Evolutionary conservation across 495 filamentous ascomycete genomes (phyloP).

Genomic region (Pseudotulostoma volvatum): DNA sequence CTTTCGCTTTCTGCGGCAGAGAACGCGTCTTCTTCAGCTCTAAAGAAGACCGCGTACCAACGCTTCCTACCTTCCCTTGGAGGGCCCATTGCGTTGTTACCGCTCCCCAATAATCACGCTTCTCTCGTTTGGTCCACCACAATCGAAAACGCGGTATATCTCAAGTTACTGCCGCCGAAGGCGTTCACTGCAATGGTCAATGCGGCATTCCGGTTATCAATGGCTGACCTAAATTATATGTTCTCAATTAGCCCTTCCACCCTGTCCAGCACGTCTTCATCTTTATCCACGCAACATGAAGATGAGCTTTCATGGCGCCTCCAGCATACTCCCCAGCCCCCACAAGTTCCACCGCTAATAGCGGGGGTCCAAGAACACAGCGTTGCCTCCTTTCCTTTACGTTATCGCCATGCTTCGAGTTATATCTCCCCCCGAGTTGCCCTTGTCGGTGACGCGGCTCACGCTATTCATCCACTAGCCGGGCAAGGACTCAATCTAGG

Average conservation of each 20-base stretch:
- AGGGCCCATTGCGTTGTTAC: slow-evolving; percentile 80
- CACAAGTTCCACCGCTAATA: slow-evolving; percentile 39
- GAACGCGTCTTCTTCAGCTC: slow-evolving; percentile 14
- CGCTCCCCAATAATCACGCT: slow-evolving; percentile 64
- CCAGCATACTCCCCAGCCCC: slow-evolving; percentile 41
- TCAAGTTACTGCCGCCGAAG: slow-evolving; percentile 53
- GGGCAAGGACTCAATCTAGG: slow-evolving; percentile 94
- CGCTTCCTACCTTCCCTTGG: slow-evolving; percentile 69
- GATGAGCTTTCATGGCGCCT: slow-evolving; percentile 71
- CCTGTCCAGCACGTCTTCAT: slow-evolving; percentile 3
- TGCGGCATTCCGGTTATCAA: slow-evolving; percentile 71
- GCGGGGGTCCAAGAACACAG: slow-evolving; percentile 58
- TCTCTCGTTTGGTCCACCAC: slow-evolving; percentile 91
- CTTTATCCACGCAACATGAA: slow-evolving; percentile 28
- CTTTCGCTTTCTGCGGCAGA: slow-evolving; percentile 45
- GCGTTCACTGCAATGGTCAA: slow-evolving; percentile 85
- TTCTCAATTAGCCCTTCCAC: slow-evolving; percentile 36
- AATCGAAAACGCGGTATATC: slow-evolving; percentile 53
- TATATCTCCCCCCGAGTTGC: slow-evolving; percentile 82
- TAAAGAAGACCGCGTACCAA: slow-evolving; percentile 69
- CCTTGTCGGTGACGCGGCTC: slow-evolving; percentile 84
- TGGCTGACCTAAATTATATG: slow-evolving; percentile 69
- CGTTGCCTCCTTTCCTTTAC: slow-evolving; percentile 81
- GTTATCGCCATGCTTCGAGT: slow-evolving; percentile 76
- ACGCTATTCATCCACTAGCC: slow-evolving; percentile 85